phyloP scores from a whole-genome alignment of 805 yeast genomes.

The Groenewaldozyma salmanticensis region DNA sequence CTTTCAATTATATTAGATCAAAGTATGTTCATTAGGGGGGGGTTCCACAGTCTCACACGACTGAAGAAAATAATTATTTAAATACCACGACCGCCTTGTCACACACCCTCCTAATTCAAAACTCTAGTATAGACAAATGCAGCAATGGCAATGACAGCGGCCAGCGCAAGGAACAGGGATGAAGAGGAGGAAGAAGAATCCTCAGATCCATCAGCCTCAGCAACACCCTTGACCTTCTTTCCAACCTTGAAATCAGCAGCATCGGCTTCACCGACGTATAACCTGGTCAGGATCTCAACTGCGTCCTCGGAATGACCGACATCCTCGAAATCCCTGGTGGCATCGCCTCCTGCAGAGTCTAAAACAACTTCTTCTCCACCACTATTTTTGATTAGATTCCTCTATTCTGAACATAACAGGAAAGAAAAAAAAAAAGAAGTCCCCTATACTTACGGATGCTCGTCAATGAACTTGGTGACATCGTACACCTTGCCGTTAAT shows the following conservation, averaged over 20 bases:
- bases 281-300: conserved; percentile 55
- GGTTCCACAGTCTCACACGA: no score
- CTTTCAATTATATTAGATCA: no score
- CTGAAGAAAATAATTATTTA: no score
- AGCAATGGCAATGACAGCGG: conserved; percentile 26
- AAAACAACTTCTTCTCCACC: conserved; percentile 79
- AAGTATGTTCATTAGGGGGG: no score
- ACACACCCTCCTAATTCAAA: conserved; percentile 3
- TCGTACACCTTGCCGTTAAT: conserved; percentile 62
- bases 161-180: conserved; percentile 20
- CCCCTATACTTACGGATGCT: conserved; percentile 42
- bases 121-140: conserved; percentile 23
- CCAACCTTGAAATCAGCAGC: conserved; percentile 29
- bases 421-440: no score
- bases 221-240: conserved; percentile 8
- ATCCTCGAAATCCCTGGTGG: conserved; percentile 63
- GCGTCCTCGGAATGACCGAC: conserved; percentile 99
- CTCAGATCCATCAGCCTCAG: conserved; percentile 16
- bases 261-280: conserved; percentile 73
- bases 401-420: background rate
- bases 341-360: conserved; percentile 77
- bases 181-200: conserved; percentile 14
- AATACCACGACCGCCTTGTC: no score
- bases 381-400: conserved; percentile 9
- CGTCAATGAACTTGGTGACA: conserved; percentile 42